Base-by-base conservation (phyloP, 106 monocot genomes). In the Vanilla planifolia region DNA sequence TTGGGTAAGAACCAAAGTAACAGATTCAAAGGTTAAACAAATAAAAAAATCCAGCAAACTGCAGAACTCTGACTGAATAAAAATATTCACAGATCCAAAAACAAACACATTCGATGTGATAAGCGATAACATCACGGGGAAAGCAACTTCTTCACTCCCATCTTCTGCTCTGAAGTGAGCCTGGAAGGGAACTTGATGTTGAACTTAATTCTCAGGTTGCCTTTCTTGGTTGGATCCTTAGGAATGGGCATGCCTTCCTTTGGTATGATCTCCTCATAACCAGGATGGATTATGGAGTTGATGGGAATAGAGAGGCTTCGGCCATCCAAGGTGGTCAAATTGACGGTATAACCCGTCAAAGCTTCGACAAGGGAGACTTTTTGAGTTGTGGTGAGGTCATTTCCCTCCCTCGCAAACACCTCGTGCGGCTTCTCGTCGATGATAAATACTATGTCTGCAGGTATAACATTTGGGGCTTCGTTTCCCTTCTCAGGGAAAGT, bases 391-490 rank as follows among this genome's bases (percentile, higher is more conserved):
- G 52, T 21, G 6, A 70, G 61, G 36, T 72, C 72, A 41, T 64
- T 73, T 25, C 66, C 73, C 16, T 74, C 67, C 28, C 67, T 50
- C 7, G 37, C 35, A 27, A 65, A 73, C 30, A 65, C 21, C 28
- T 56, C 35, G 21, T 72, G 72, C n/a, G 72, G 64, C 58, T 65
- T 72, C 58, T 72, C 72, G 39, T 72, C 72, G 6, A 72, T 44
- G 15, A 72, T 59, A 20, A 72, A 72, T 10, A 72, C 72, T 58
- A 72, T 57, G 23, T 72, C 72, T 39, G 72, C 72, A 25, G 72
- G 72, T 48, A 72, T 72, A 2, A 40, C 30, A 24, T 72, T 19
- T 6, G 64, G 64, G 26, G 43, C 28, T 48, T 72, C 72, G 24
- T 72, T 72, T 17, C 72, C 72, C 33, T 65, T 72, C 47, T 65